Evolutionary conservation across 176 grass and related monocot genomes (phyloP).

Genomic region (Miscanthus lutarioriparius): DNA sequence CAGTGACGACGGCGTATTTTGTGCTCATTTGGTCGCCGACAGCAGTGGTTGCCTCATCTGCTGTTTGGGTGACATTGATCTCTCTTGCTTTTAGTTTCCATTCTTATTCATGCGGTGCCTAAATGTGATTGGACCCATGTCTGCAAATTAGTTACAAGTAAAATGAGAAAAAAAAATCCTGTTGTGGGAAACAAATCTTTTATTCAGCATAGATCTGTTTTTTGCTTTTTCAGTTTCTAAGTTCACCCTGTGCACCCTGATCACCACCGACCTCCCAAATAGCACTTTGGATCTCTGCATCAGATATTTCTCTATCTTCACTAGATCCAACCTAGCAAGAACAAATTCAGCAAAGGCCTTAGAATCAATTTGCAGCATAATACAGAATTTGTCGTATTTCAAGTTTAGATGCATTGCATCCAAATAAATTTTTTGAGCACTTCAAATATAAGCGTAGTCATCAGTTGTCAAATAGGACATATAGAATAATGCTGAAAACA

Average conservation of each 20-base stretch:
- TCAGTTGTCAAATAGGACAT: not conserved
- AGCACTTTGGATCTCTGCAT: constrained; percentile 60
- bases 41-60: too few species aligned
- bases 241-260: constrained; percentile 49
- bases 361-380: not conserved
- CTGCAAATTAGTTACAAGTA: too few species aligned
- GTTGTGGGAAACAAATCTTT: too few species aligned
- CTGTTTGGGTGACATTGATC: too few species aligned
- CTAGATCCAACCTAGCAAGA: constrained; percentile 46
- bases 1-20: too few species aligned
- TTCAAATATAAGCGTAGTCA: not conserved
- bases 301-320: constrained; percentile 56
- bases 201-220: too few species aligned
- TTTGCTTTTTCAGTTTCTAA: too few species aligned
- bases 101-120: too few species aligned
- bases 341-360: constrained; percentile 7
- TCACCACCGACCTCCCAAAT: constrained; percentile 93
- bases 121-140: too few species aligned
- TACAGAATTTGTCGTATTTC: not conserved
- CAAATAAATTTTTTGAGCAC: not conserved
- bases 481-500: not conserved
- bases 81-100: too few species aligned
- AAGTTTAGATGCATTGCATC: not conserved
- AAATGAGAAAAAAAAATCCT: too few species aligned
- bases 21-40: too few species aligned